Conservation (phyloP, 306 rosid species). For the Spatholobus suberectus region DNA sequence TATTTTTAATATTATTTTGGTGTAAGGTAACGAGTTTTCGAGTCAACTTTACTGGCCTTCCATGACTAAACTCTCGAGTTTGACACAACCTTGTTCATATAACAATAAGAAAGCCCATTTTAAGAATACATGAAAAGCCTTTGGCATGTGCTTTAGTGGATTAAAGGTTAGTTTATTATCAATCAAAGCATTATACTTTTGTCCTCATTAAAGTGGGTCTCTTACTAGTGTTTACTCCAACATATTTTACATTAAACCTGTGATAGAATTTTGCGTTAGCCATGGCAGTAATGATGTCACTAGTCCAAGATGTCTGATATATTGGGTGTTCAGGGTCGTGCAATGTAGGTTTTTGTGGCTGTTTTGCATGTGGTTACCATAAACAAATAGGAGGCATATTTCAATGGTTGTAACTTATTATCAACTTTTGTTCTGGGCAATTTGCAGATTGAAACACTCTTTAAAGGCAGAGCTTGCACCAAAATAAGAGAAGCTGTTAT, state of each 20-base stretch:
- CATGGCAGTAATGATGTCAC: background rate
- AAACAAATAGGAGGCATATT: background rate
- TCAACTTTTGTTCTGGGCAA: slow-evolving; percentile 16
- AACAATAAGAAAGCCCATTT: background rate
- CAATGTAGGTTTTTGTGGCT: background rate
- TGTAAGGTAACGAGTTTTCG: background rate
- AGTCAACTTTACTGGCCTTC: background rate
- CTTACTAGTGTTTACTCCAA: background rate
- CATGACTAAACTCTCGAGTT: background rate
- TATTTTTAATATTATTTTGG: background rate
- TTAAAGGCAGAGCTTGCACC: slow-evolving; percentile 72
- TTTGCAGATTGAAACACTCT: slow-evolving; percentile 69
- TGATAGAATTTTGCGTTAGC: slow-evolving; percentile 15
- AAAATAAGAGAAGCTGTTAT: slow-evolving; percentile 75
- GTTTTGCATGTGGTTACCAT: background rate
- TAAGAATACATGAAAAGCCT: background rate
- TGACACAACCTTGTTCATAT: background rate
- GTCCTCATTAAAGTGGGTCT: background rate
- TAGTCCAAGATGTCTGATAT: slow-evolving; percentile 19
- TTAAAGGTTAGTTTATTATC: background rate
- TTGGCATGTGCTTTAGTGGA: background rate
- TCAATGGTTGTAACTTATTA: slow-evolving; percentile 11
- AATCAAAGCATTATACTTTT: background rate
- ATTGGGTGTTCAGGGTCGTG: slow-evolving; percentile 3
- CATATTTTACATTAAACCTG: background rate